Percentiles rank a stretch among this genome's conserved stretches.
Evolutionary conservation across 1,139 yeast species (phyloP).

Genomic region (Candida sojae): DNA sequence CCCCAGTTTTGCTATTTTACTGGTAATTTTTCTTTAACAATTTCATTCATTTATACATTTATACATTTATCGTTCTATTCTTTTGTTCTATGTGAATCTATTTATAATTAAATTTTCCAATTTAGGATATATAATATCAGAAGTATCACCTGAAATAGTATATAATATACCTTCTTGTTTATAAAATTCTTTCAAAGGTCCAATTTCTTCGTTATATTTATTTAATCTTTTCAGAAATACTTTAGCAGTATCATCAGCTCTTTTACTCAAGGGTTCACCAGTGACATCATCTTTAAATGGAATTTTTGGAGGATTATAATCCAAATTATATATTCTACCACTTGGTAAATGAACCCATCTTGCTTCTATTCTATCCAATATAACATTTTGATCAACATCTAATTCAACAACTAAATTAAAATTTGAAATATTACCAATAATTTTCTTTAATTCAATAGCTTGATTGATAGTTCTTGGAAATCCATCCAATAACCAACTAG

Average conservation of each 20-base stretch:
- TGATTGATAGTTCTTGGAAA: slow-evolving; percentile 82
- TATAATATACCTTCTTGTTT: slow-evolving; percentile 50
- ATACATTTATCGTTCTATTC: no score
- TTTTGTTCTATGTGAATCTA: slow-evolving; percentile 11
- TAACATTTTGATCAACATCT: slow-evolving; percentile 78
- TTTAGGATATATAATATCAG: slow-evolving; percentile 82
- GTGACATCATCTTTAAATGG: slow-evolving; percentile 85
- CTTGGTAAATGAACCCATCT: slow-evolving; percentile 84
- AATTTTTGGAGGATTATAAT: slow-evolving; percentile 85
- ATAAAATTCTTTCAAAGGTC: slow-evolving; percentile 69
- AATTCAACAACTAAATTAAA: slow-evolving; percentile 80
- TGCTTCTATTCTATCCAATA: slow-evolving; percentile 77
- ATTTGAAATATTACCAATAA: slow-evolving; percentile 40
- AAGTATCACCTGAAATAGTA: slow-evolving; percentile 71
- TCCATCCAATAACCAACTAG: slow-evolving; percentile 84
- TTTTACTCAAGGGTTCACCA: slow-evolving; percentile 77
- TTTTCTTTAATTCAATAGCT: slow-evolving; percentile 58
- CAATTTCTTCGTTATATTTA: slow-evolving; percentile 58
- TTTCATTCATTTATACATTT: neutral
- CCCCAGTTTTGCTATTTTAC: no score
- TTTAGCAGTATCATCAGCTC: slow-evolving; percentile 76
- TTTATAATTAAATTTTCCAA: slow-evolving; percentile 43
- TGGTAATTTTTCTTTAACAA: no score
- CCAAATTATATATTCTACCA: slow-evolving; percentile 82
- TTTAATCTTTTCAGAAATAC: slow-evolving; percentile 70